phyloP scores from a whole-genome alignment of 371 early-diverging fungal genomes.

The Mucor plumbeus region DNA sequence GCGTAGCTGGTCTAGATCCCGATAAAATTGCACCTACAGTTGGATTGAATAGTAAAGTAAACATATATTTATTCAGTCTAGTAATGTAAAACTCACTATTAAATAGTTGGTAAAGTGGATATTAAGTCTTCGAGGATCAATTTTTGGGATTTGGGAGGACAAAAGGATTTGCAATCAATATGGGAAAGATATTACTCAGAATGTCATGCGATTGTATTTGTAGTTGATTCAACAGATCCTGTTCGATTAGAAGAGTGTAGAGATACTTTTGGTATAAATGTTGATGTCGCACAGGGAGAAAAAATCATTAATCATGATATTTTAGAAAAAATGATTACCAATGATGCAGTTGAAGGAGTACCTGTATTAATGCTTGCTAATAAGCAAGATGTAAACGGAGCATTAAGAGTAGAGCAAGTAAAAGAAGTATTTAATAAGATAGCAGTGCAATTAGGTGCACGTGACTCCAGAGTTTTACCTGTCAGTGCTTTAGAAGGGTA shows the following conservation, averaged over 20 bases:
- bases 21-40: constrained; percentile 94
- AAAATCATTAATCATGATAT: neutral
- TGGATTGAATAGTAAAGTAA: constrained; percentile 83
- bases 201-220: constrained; percentile 93
- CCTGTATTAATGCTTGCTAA: constrained; percentile 95
- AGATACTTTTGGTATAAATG: constrained; percentile 73
- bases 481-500: constrained; percentile 88
- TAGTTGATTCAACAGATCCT: constrained; percentile 86
- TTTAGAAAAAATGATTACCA: constrained; percentile 73
- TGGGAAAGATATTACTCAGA: constrained; percentile 96
- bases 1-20: constrained; percentile 71
- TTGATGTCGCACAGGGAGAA: neutral
- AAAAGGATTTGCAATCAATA: constrained; percentile 83
- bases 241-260: constrained; percentile 84
- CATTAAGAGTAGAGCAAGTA: constrained; percentile 81
- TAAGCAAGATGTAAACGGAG: constrained; percentile 84
- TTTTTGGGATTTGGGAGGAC: constrained; percentile 97
- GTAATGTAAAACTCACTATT: neutral
- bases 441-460: constrained; percentile 79
- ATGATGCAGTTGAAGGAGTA: constrained; percentile 81
- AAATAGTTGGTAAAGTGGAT: constrained; percentile 80
- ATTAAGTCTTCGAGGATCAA: constrained; percentile 72
- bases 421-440: constrained; percentile 93
- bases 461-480: constrained; percentile 73
- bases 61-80: neutral